Evolutionary conservation across 495 filamentous ascomycete species (phyloP).

Genomic region (Penicillium pancosmium): DNA sequence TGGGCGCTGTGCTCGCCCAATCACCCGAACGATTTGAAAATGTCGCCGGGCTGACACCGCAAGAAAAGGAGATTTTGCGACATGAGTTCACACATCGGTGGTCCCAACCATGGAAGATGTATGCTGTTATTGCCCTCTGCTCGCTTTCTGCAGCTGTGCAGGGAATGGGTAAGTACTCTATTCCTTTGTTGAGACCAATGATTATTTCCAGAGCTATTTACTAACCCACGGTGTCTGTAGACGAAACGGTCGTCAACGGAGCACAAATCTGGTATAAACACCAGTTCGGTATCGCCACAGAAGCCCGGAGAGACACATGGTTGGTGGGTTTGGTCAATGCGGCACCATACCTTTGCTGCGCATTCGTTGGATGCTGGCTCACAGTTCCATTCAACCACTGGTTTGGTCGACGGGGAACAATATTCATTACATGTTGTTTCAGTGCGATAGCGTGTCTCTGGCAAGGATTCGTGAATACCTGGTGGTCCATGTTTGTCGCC

Average conservation of each 20-base stretch:
- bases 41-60: constrained; percentile 55
- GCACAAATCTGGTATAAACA: constrained; percentile 72
- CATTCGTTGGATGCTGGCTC: constrained; percentile 80
- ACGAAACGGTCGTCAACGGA: constrained; percentile 80
- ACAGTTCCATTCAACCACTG: constrained; percentile 77
- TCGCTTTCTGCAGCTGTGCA: constrained; percentile 68
- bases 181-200: constrained; percentile 13
- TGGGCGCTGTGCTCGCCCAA: constrained; percentile 74
- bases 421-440: constrained; percentile 74
- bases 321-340: constrained; percentile 64
- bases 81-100: constrained; percentile 70
- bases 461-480: constrained; percentile 73
- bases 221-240: constrained; percentile 41
- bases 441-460: constrained; percentile 73
- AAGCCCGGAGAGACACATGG: constrained; percentile 51
- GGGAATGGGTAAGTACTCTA: constrained; percentile 62
- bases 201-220: background rate
- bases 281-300: constrained; percentile 67
- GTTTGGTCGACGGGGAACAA: constrained; percentile 81
- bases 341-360: constrained; percentile 76
- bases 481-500: constrained; percentile 74
- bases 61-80: constrained; percentile 60
- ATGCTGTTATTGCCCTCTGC: constrained; percentile 66
- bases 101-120: constrained; percentile 71
- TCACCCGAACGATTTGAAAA: constrained; percentile 55